Base-by-base conservation (phyloP, 495 filamentous ascomycete genomes). In the Aspergillus cavernicola region DNA sequence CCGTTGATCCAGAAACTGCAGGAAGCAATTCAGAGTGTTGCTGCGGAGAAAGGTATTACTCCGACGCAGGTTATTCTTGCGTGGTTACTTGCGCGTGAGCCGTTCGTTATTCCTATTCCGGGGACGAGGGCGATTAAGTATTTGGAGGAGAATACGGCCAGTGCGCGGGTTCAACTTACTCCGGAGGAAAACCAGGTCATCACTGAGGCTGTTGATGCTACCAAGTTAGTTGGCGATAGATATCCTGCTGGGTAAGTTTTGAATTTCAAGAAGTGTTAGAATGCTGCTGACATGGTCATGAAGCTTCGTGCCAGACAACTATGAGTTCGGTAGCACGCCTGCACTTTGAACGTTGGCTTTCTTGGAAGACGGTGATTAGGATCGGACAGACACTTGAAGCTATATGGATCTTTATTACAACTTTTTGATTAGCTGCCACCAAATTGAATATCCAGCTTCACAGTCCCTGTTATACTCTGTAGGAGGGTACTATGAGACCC, bases 61-160 rank as follows among this genome's bases (percentile, higher is more conserved):
- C 41, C 41, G 13, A 32, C 41, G 1, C 41, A 44, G 10, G n/a
- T 24, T 4, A 18, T 24, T n/a, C 41, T 44, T 4, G 41, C 41
- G 3, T 44, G 41, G 41, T 24, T 44, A n/a, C 13, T n/a, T 44
- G 41, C 41, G 5, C 41, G 41, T 2, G 41, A 44, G 24, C 41
- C 41, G 0, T 19, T 44, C n/a, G 24, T 44, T 11, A 19, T 44
- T 10, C 41, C 41, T 1, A 44, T 44, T 32, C 41, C 41, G 3
- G 41, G 41, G 23, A 44, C 41, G 19, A 16, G 41, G 41, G 31
- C 41, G 13, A 44, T 44, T 24, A 44, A 44, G 41, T 44, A 44
- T n/a, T 18, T 44, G 7, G 41, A 31, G 26, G 41, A 44, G 41
- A 44, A 44, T 24, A 44, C 41, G 6, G 41, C 41, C 2, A 18